Percentiles rank a stretch among this genome's conserved stretches.
These are phyloP conservation scores for Malassezia yamatoensis DNA, from an alignment of 1,284 basidiomycete species.

Conservation along the genomic window DNA sequence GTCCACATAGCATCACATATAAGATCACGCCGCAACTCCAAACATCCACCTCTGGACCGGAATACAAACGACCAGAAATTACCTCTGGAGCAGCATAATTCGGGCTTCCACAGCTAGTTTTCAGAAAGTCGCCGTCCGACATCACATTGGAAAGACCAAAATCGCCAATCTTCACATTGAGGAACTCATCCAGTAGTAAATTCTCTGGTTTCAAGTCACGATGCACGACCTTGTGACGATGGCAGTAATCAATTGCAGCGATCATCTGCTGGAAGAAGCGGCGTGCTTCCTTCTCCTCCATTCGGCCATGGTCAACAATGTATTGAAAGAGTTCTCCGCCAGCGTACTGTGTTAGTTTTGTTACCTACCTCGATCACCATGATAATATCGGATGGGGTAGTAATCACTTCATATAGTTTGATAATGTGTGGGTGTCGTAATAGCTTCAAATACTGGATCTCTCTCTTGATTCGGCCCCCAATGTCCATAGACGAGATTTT, in stretches of 20 bases:
- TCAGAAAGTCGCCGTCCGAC: slow-evolving; percentile 47
- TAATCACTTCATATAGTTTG: slow-evolving; percentile 48
- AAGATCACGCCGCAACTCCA: slow-evolving; percentile 48
- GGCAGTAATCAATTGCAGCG: slow-evolving; percentile 44
- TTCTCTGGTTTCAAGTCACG: slow-evolving; percentile 46
- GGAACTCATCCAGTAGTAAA: slow-evolving; percentile 41
- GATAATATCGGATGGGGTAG: slow-evolving; percentile 45
- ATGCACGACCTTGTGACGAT: slow-evolving; percentile 46
- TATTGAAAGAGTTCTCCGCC: slow-evolving; percentile 47
- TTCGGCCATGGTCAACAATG: slow-evolving; percentile 44
- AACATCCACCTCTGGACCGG: slow-evolving; percentile 47
- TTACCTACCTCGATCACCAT: slow-evolving; percentile 41
- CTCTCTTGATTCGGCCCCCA: slow-evolving; percentile 65
- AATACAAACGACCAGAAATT: slow-evolving; percentile 44
- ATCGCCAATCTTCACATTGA: slow-evolving; percentile 48
- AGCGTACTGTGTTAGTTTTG: slow-evolving; percentile 24
- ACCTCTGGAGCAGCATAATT: slow-evolving; percentile 48
- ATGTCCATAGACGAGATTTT: slow-evolving; percentile 76
- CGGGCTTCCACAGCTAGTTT: slow-evolving; percentile 46
- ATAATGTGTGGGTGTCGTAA: slow-evolving; percentile 47
- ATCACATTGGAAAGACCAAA: slow-evolving; percentile 48
- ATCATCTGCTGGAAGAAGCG: slow-evolving; percentile 48
- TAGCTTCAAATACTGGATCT: slow-evolving; percentile 51
- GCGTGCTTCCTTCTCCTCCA: slow-evolving; percentile 42
- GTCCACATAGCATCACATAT: slow-evolving; percentile 46